phyloP scores from a whole-genome alignment of 257 asterid species.

The Nicotiana undulata region DNA sequence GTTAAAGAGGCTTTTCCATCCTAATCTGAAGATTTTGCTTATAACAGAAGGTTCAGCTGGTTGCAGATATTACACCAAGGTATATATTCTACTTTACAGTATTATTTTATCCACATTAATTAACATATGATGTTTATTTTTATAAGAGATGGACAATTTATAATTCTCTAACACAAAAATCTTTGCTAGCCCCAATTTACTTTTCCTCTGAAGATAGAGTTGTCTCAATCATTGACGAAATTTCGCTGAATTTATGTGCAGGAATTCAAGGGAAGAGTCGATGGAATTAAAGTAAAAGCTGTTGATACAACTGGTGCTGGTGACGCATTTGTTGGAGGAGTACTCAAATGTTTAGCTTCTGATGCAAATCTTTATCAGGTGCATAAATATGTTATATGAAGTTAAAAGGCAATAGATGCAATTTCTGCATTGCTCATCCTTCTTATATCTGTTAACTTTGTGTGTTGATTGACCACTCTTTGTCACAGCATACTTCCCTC shows the following conservation, averaged over 20 bases:
- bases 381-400: background rate
- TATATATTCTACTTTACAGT: constrained; percentile 5
- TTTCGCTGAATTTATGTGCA: constrained; percentile 12
- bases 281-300: constrained; percentile 51
- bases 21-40: constrained; percentile 59
- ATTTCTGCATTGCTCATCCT: background rate
- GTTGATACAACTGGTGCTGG: constrained; percentile 95
- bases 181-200: too few species aligned
- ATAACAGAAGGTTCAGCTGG: constrained; percentile 81
- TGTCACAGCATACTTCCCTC: background rate
- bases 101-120: background rate
- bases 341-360: constrained; percentile 50
- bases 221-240: background rate
- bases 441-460: background rate
- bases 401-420: background rate
- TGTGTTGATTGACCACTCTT: too few species aligned
- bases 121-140: background rate
- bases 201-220: background rate
- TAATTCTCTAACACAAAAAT: too few species aligned
- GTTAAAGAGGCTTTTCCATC: constrained; percentile 68
- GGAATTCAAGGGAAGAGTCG: constrained; percentile 79
- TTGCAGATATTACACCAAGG: constrained; percentile 92
- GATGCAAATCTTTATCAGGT: constrained; percentile 59
- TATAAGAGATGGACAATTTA: too few species aligned
- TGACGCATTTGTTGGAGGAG: constrained; percentile 81